Evolutionary conservation across 2,329 filamentous ascomycete genomes (phyloP), one percentile per base, ranked within the genome.

Genomic region (Aspergillus hortae): DNA sequence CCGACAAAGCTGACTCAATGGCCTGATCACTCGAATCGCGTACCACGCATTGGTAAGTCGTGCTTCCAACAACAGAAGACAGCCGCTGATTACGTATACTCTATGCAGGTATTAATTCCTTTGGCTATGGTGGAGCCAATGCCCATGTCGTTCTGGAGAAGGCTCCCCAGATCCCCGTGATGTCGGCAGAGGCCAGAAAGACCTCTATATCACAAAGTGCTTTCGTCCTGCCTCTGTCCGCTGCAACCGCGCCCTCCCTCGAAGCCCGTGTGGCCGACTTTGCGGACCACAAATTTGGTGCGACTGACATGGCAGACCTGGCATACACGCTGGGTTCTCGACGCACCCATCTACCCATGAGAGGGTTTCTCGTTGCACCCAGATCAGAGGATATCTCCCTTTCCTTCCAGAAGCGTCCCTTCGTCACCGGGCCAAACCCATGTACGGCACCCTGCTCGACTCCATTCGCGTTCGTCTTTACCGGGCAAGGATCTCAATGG

Each of bases 101-200:
- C n/a, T n/a, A 61, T 44, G 63, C 59, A 19, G 68, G 69, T 49
- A 62, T 76, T 45, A 73, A 72, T 53, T 72, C 67, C 1, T 77
- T 77, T 51, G 76, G 76, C 1, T 77, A 72, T 27, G 75, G 76
- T 15, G 76, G 76, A 35, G 69, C 72, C 4, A 78, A 77, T 53
- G 71, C 67, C 0, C 76, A 79, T 52, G 62, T 66, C 3, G 71
- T 78, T 14, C 52, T 78, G 2, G 68, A 70, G 49, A 57, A 30
- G 4, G 32, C 14, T 42, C 15, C 25, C 12, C 21, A 10, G 40
- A 49, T 38, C 15, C 19, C 14, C 48, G 36, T 38, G n/a, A n/a
- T n/a, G n/a, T n/a, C n/a, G n/a, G n/a, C n/a, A n/a, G n/a, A n/a
- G n/a, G n/a, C n/a, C n/a, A n/a, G n/a, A n/a, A n/a, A n/a, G n/a